A percentile compares a stretch with the other conserved stretches of the same genome.
Conservation (phyloP, 2,329 filamentous ascomycete species). For the Fusarium sp. region DNA sequence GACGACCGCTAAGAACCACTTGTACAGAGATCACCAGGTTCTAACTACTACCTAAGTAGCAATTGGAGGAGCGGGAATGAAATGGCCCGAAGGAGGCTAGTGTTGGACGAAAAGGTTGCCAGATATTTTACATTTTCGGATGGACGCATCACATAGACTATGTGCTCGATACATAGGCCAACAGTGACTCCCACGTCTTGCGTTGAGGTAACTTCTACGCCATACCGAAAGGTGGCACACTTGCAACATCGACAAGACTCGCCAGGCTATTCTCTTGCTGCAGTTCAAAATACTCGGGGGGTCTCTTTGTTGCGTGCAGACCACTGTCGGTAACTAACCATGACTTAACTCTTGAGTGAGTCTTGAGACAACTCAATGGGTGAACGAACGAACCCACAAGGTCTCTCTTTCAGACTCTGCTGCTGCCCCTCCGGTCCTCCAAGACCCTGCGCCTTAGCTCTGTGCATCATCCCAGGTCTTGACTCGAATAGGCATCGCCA, state of each 20-base stretch:
- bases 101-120: background rate
- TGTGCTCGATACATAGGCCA: slow-evolving; percentile 18
- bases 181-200: background rate
- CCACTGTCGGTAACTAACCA: slow-evolving; percentile 23
- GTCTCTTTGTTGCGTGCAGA: slow-evolving; percentile 13
- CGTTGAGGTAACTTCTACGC: slow-evolving; percentile 34
- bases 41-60: slow-evolving; percentile 14
- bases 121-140: background rate
- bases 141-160: background rate
- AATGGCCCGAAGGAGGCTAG: slow-evolving; percentile 28
- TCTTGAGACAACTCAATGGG: slow-evolving; percentile 10
- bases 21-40: slow-evolving; percentile 14
- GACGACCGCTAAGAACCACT: slow-evolving; percentile 11
- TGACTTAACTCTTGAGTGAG: slow-evolving; percentile 1
- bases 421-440: slow-evolving; percentile 26
- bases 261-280: background rate
- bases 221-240: background rate
- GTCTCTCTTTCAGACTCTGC: slow-evolving; percentile 2
- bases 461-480: slow-evolving; percentile 44
- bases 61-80: slow-evolving; percentile 35
- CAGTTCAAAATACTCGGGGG: background rate
- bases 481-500: slow-evolving; percentile 46
- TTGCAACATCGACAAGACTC: background rate
- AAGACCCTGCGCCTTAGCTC: slow-evolving; percentile 43
- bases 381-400: slow-evolving; percentile 11